phyloP scores from a whole-genome alignment of 345 rosid genomes.

The Excoecaria cochinchinensis region DNA sequence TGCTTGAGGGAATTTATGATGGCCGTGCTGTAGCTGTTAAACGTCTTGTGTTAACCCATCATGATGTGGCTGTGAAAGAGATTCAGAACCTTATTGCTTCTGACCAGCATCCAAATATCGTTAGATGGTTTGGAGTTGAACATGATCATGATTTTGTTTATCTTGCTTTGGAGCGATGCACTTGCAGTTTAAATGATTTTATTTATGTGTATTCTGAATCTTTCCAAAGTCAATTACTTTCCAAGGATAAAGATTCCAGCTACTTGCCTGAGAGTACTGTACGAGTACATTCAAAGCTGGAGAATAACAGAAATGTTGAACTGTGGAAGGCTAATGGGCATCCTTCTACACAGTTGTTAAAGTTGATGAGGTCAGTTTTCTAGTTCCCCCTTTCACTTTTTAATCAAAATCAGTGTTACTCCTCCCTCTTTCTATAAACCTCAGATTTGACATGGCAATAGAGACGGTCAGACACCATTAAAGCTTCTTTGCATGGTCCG shows the following conservation, averaged over 20 bases:
- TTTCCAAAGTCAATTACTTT: slow-evolving; percentile 35
- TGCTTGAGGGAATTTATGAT: slow-evolving; percentile 60
- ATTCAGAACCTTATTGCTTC: slow-evolving; percentile 69
- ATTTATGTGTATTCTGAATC: slow-evolving; percentile 39
- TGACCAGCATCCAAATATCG: slow-evolving; percentile 69
- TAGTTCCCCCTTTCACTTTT: background rate
- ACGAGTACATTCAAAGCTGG: slow-evolving; percentile 33
- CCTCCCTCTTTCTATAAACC: background rate
- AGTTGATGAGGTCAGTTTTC: slow-evolving; percentile 56
- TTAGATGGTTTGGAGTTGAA: slow-evolving; percentile 72
- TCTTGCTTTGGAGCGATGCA: slow-evolving; percentile 63
- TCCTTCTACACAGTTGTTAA: slow-evolving; percentile 58
- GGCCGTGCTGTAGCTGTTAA: slow-evolving; percentile 67
- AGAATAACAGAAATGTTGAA: slow-evolving; percentile 39
- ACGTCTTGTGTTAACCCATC: slow-evolving; percentile 65
- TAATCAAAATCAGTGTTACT: background rate
- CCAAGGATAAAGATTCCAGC: slow-evolving; percentile 22
- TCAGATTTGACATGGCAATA: background rate
- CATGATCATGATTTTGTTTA: slow-evolving; percentile 65
- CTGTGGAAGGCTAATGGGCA: slow-evolving; percentile 61
- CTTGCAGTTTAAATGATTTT: slow-evolving; percentile 65
- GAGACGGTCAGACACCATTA: background rate
- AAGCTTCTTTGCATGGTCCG: background rate
- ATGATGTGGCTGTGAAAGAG: slow-evolving; percentile 67
- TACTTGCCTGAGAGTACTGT: slow-evolving; percentile 23